Conservation (phyloP, 2,329 filamentous ascomycete genomes). For the Calonectria ilicicola region DNA sequence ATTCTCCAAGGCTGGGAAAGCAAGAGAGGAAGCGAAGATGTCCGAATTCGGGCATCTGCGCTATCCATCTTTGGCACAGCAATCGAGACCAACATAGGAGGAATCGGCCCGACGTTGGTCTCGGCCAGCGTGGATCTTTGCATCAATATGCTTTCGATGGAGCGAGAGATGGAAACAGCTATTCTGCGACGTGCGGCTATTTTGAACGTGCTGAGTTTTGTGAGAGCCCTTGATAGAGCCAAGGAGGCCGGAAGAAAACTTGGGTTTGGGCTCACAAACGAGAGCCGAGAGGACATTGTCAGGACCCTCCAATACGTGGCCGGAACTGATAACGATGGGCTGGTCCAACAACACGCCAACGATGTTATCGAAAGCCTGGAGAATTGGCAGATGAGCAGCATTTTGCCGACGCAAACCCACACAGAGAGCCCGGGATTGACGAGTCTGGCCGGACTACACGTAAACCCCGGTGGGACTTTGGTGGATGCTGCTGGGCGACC, state of each 20-base stretch:
- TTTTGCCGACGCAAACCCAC: conserved; percentile 54
- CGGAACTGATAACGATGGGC: conserved; percentile 73
- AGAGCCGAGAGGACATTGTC: conserved; percentile 71
- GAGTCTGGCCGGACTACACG: conserved; percentile 53
- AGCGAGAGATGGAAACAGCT: conserved; percentile 68
- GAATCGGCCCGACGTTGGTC: conserved; percentile 64
- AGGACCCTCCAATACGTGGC: conserved; percentile 73
- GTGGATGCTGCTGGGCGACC: conserved; percentile 40
- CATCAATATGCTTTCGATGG: conserved; percentile 72
- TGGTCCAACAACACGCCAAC: conserved; percentile 75
- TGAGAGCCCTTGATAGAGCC: conserved; percentile 69
- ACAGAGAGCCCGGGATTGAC: conserved; percentile 41
- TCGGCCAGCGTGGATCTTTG: conserved; percentile 72
- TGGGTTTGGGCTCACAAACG: conserved; percentile 65
- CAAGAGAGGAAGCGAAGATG: conserved; percentile 74
- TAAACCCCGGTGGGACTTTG: conserved; percentile 45
- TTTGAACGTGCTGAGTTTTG: conserved; percentile 70
- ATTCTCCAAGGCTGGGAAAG: conserved; percentile 78
- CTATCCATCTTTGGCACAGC: conserved; percentile 72
- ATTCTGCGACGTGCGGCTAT: conserved; percentile 77
- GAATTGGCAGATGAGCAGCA: conserved; percentile 67
- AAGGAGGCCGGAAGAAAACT: conserved; percentile 59
- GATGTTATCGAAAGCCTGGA: conserved; percentile 77
- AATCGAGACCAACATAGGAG: conserved; percentile 71
- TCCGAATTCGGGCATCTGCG: conserved; percentile 77